phyloP scores from a whole-genome alignment of 208 protist genomes.

The Wallacemonas sp. region DNA sequence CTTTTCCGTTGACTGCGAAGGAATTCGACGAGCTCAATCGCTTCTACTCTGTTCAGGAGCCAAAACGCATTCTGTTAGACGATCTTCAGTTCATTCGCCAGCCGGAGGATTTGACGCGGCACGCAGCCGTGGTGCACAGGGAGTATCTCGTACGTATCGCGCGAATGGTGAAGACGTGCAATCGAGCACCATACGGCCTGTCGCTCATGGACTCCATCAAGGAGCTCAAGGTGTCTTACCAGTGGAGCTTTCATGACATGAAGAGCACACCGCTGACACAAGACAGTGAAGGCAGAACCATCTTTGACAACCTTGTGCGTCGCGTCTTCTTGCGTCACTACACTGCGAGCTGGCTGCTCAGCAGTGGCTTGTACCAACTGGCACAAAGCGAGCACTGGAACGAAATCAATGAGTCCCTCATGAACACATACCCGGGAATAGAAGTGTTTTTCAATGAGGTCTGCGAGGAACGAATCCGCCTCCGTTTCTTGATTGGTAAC shows the following conservation, averaged over 20 bases:
- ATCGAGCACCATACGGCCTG: conserved; percentile 55
- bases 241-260: conserved; percentile 80
- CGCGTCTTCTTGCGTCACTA: conserved; percentile 67
- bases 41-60: conserved; percentile 63
- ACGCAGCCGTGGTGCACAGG: conserved; percentile 42
- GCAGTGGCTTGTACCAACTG: conserved; percentile 49
- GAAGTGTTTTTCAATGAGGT: conserved; percentile 60
- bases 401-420: conserved; percentile 29
- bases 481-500: conserved; percentile 69
- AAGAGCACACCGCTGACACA: conserved; percentile 34
- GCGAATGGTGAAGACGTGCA: conserved; percentile 34
- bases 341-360: conserved; percentile 53
- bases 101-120: conserved; percentile 42
- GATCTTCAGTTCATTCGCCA: conserved; percentile 56
- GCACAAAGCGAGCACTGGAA: conserved; percentile 54
- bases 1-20: conserved; percentile 52
- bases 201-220: conserved; percentile 73
- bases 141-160: conserved; percentile 68
- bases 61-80: conserved; percentile 25
- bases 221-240: conserved; percentile 59
- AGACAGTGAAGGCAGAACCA: conserved; percentile 21
- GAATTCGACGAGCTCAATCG: conserved; percentile 77
- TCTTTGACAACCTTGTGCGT: conserved; percentile 57
- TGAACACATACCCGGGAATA: conserved; percentile 34
- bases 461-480: conserved; percentile 41